phyloP scores from a whole-genome alignment of 148 eudicot genomes.

The Salicornia ramosissima region DNA sequence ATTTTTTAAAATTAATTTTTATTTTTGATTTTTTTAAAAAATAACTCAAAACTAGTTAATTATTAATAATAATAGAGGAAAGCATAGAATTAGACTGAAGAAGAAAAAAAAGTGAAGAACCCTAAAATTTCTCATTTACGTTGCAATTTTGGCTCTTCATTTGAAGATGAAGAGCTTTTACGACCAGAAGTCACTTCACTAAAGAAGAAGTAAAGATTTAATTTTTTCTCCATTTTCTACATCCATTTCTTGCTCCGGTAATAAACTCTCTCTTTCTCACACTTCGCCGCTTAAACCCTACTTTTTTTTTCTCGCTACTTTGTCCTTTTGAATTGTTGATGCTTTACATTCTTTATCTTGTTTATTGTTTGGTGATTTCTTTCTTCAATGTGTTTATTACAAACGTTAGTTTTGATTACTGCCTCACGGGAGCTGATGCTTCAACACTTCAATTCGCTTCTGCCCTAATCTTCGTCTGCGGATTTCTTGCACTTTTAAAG shows the following conservation, averaged over 20 bases:
- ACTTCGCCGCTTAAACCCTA: conserved; percentile 27
- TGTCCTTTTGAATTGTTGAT: neutral
- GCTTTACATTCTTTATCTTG: neutral
- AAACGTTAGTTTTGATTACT: neutral
- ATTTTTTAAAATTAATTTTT: no score
- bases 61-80: no score
- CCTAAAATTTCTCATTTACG: conserved; percentile 15
- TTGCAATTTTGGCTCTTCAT: conserved; percentile 17
- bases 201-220: neutral
- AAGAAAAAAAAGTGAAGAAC: conserved; percentile 15
- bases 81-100: no score
- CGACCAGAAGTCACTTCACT: conserved; percentile 3
- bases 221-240: neutral
- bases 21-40: no score
- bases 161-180: conserved; percentile 18
- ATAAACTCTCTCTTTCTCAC: neutral
- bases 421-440: no score
- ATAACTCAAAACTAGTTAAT: no score
- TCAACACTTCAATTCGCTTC: no score
- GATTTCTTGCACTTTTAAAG: no score
- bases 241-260: conserved; percentile 17
- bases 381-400: neutral
- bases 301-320: neutral
- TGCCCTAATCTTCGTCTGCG: no score
- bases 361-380: neutral